Evolutionary conservation across 1,139 yeast genomes (phyloP).

Genomic region (Casaregolazyma lundiana): DNA sequence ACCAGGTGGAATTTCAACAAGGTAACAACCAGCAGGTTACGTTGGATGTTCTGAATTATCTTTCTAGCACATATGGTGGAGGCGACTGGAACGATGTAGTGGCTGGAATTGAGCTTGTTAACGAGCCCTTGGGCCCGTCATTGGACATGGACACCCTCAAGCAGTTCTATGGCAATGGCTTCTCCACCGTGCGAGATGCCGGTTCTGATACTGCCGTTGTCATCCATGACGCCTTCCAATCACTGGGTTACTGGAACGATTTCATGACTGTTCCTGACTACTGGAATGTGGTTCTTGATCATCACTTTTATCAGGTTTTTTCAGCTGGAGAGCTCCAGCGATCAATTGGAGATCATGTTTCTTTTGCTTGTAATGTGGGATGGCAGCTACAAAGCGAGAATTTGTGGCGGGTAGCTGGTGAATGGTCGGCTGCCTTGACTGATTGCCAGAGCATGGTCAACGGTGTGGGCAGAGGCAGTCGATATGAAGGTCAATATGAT

Average conservation of each 20-base stretch:
- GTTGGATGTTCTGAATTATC: conserved; percentile 40
- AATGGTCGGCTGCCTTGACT: conserved; percentile 91
- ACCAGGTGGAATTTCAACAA: conserved; percentile 46
- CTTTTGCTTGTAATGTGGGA: conserved; percentile 63
- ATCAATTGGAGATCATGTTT: conserved; percentile 56
- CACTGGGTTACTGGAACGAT: conserved; percentile 58
- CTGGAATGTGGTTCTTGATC: conserved; percentile 76
- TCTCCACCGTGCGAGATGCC: conserved; percentile 44
- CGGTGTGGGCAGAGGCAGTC: conserved; percentile 85
- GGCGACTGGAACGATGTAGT: conserved; percentile 63
- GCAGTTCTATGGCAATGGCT: conserved; percentile 54
- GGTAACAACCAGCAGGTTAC: conserved; percentile 51
- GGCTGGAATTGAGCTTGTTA: conserved; percentile 76
- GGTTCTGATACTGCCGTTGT: conserved; percentile 51
- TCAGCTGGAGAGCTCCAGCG: conserved; percentile 54
- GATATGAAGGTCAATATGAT: conserved; percentile 67
- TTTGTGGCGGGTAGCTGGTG: conserved; percentile 81
- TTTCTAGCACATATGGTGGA: conserved; percentile 63
- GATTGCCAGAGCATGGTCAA: conserved; percentile 92
- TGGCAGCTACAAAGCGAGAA: conserved; percentile 45
- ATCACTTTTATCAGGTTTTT: conserved; percentile 90
- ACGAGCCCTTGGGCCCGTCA: conserved; percentile 81
- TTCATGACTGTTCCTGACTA: conserved; percentile 42
- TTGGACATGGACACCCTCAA: conserved; percentile 57
- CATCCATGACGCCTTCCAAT: conserved; percentile 71